Evolutionary conservation across 768 basidiomycete genomes (phyloP).

Genomic region (Mrakia blollopis): DNA sequence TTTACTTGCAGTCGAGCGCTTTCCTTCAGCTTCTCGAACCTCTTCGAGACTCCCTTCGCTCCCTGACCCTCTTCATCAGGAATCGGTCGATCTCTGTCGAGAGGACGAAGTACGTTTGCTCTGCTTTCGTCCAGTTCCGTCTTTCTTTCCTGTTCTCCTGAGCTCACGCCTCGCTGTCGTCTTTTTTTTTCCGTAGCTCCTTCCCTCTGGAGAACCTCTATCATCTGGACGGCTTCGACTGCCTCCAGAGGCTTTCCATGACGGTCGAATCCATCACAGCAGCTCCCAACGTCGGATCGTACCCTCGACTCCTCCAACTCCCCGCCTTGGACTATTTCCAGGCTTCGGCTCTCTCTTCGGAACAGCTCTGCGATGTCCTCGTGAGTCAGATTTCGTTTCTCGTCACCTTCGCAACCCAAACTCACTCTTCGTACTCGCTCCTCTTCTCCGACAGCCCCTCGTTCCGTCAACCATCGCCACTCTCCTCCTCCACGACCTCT

Average conservation of each 20-base stretch:
- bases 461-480: constrained; percentile 3
- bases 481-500: constrained; percentile 12
- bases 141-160: too few relatives aligned
- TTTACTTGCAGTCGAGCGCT: not conserved
- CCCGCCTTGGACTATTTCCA: not conserved
- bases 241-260: not conserved
- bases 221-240: constrained; percentile 17
- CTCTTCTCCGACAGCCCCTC: not conserved
- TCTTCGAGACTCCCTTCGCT: constrained; percentile 4
- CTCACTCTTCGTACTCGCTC: not conserved
- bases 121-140: too few relatives aligned
- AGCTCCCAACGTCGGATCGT: not conserved
- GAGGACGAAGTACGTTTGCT: too few relatives aligned
- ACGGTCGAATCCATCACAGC: not conserved
- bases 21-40: constrained; percentile 15
- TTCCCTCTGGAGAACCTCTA: not conserved
- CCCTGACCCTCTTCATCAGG: not conserved
- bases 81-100: not conserved
- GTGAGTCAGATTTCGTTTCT: not conserved
- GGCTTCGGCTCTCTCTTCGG: constrained; percentile 13
- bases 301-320: constrained; percentile 3
- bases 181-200: too few relatives aligned
- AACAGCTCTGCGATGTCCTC: constrained; percentile 1
- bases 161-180: not conserved
- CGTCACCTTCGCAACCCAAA: not conserved